Evolutionary conservation across 805 yeast genomes (phyloP), one percentile per base, ranked within the genome.

Genomic region (Candida ortonii): DNA sequence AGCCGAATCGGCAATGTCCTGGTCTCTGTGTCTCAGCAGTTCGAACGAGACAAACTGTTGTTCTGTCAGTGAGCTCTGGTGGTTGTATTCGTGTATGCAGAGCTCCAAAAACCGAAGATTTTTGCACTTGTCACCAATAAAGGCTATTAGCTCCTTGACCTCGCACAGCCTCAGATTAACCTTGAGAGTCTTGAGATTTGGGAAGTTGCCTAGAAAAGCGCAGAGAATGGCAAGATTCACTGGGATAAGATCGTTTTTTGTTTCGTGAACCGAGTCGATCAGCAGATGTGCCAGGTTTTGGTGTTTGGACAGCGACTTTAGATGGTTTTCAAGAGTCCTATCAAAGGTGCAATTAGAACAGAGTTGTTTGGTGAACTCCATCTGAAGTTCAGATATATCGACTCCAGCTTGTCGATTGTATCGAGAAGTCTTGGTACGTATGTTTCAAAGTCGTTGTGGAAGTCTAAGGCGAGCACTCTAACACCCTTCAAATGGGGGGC

Each of bases 241-340:
- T 11, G 30, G 36, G 5, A 44, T 28, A 8, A 34, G 22, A 20
- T 39, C 43, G 16, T 22, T 26, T 14, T 41, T 39, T 4, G 41
- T 24, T 25, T 50, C 55, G 23, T 50, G 40, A 7, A 37, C 34
- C 3, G 52, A 41, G 33, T 54, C 59, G 8, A 52, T 35, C 12
- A 54, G 26, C n/a, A 53, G 34, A 31, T 38, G 39, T 13, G 25
- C 32, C 17, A 51, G 29, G n/a, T 22, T 27, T 11, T 12, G 30
- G 14, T 49, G 52, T 22, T 36, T 40, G 14, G 35, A 26, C 8
- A 46, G 23, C 2, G 47, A 25, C 18, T 24, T 29, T 16, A 50
- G 7, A 22, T 49, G 44, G 12, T 32, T 24, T 3, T n/a, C 22
- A 6, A 26, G 19, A 11, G 43, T 16, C 12, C 28, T 28, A 6